Base-by-base conservation (phyloP, 345 rosid genomes). In the Litchi chinensis region DNA sequence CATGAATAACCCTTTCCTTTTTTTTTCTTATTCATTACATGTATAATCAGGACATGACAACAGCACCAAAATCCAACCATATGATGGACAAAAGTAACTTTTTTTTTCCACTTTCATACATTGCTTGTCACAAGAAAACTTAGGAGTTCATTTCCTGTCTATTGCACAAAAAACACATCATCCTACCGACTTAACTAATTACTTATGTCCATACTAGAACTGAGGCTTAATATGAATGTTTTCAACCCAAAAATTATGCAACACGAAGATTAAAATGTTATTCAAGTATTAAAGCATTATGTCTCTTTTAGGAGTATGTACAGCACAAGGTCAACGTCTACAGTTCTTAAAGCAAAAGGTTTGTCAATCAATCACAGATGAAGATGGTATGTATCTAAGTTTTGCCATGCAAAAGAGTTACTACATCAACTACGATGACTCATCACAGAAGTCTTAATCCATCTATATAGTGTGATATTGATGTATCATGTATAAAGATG, bases 91-190 rank as follows among this genome's bases (percentile, higher is more conserved):
- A 8, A 41, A 5, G 44, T 41, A 41, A 5, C 9, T 41, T 41
- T 41, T 41, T 41, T 41, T 32, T 2, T 32, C 37, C 37, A 32
- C 37, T 32, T 32, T 32, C 37, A 32, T 32, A 32, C 37, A 1
- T 32, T 3, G 3, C 37, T 32, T 32, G 1, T 32, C 37, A 32
- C 37, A 32, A 32, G 37, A 32, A 32, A 32, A 32, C 37, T 32
- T 32, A 32, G 37, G 37, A 32, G 37, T 3, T 32, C 44, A 41
- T 41, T 41, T 37, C 37, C 59, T 70, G 22, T 32, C 6, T 26
- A 28, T 71, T 52, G 75, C 64, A 28, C 16, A 24, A 28, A 22
- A 71, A 71, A 28, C 75, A 32, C 24, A 69, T 69, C 32, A 69
- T 69, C 73, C 41, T 52, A 52, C 63, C 37, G 1, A 32, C 37